A percentile compares a stretch with the other conserved stretches of the same genome.
Evolutionary conservation across 371 early-diverging fungal species (phyloP).

Genomic region (Syncephalis plumigaleata): DNA sequence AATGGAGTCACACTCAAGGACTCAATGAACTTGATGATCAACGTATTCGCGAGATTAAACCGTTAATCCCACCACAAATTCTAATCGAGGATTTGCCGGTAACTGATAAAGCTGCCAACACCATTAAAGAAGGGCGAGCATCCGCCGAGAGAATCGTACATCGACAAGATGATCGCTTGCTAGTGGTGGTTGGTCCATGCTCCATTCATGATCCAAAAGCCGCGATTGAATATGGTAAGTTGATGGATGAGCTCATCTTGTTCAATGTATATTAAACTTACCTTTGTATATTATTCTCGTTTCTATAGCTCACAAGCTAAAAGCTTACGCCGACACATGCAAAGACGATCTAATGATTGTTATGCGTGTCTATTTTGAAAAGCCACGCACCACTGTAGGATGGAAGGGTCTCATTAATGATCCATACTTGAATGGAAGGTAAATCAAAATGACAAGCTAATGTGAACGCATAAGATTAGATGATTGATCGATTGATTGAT

Average conservation of each 20-base stretch:
- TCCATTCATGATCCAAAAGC: constrained; percentile 79
- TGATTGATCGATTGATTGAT: too few relatives aligned
- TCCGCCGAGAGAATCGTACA: constrained; percentile 51
- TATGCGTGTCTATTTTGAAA: constrained; percentile 92
- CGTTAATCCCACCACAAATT: constrained; percentile 89
- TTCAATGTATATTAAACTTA: background rate
- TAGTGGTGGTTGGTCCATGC: constrained; percentile 88
- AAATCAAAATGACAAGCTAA: constrained; percentile 2
- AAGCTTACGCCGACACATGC: constrained; percentile 30
- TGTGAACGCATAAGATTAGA: too few relatives aligned
- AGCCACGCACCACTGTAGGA: constrained; percentile 86
- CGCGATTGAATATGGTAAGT: constrained; percentile 60
- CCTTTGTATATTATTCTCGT: background rate
- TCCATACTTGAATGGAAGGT: constrained; percentile 63
- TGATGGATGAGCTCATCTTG: background rate
- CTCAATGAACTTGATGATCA: constrained; percentile 26
- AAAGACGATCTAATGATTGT: constrained; percentile 55
- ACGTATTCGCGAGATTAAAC: constrained; percentile 74
- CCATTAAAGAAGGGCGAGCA: constrained; percentile 36
- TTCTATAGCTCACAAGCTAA: constrained; percentile 27
- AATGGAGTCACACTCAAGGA: too few relatives aligned
- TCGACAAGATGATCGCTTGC: constrained; percentile 64
- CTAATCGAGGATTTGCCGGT: constrained; percentile 80
- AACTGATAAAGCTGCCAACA: constrained; percentile 17
- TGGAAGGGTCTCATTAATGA: constrained; percentile 94